A percentile compares a stretch with the other conserved stretches of the same genome.
These are phyloP conservation scores for Calamus simplicifolius DNA, from an alignment of 176 grass and related monocot genomes.

Conservation along the genomic window DNA sequence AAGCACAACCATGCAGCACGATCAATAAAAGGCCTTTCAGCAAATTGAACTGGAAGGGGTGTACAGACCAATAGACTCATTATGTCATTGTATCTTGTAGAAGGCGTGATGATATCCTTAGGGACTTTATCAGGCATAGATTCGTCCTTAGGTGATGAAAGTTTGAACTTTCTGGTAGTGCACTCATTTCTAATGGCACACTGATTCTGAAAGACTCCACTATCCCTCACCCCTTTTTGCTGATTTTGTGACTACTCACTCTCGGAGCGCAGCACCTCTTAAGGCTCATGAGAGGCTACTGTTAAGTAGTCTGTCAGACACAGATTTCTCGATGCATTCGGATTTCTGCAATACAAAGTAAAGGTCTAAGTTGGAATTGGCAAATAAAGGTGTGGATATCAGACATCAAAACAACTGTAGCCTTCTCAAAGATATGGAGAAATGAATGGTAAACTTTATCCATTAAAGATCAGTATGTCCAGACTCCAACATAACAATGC, in stretches of 20 bases:
- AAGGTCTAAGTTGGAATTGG: background rate
- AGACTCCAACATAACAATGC: too few relatives aligned
- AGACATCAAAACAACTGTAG: too few relatives aligned
- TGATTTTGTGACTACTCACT: slow-evolving; percentile 11
- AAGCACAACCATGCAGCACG: background rate
- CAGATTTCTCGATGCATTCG: slow-evolving; percentile 29
- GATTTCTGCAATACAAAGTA: slow-evolving; percentile 7
- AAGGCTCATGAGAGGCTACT: slow-evolving; percentile 4
- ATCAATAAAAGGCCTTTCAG: background rate
- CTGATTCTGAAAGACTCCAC: slow-evolving; percentile 11
- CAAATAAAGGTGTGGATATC: too few relatives aligned
- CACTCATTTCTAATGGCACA: slow-evolving; percentile 17
- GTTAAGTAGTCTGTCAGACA: slow-evolving; percentile 4
- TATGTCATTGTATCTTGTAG: slow-evolving; percentile 7
- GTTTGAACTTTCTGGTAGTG: slow-evolving; percentile 4
- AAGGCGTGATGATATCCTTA: slow-evolving; percentile 19
- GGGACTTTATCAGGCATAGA: slow-evolving; percentile 16
- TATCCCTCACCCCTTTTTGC: slow-evolving; percentile 10
- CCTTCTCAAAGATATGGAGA: too few relatives aligned
- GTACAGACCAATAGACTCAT: slow-evolving; percentile 8
- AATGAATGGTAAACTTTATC: too few relatives aligned
- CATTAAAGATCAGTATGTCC: too few relatives aligned
- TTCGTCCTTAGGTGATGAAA: slow-evolving; percentile 16
- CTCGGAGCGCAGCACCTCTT: slow-evolving; percentile 3
- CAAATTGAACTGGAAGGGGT: slow-evolving; percentile 7